These are phyloP conservation scores for Phytophthora macrochlamydospora DNA, from an alignment of 352 stramenopile genomes.

Conservation along the genomic window DNA sequence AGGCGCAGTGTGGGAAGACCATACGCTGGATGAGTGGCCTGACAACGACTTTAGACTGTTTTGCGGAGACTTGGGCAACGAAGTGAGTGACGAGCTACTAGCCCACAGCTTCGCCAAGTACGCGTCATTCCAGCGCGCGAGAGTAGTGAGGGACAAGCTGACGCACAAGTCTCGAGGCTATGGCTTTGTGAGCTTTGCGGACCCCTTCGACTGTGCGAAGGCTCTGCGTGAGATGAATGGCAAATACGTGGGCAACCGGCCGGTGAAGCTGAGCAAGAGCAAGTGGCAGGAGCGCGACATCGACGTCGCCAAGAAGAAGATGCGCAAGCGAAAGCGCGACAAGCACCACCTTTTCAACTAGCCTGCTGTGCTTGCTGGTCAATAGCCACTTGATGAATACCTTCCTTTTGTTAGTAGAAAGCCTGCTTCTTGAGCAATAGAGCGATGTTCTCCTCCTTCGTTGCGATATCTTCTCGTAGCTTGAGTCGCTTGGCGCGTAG, in stretches of 20 bases:
- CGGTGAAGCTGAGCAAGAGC: conserved; percentile 95
- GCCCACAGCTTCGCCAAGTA: conserved; percentile 79
- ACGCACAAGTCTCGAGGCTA: conserved; percentile 93
- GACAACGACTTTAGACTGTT: conserved; percentile 97
- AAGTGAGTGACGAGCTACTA: conserved; percentile 91
- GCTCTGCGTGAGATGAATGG: conserved; percentile 97
- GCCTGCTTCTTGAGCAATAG: conserved; percentile 35
- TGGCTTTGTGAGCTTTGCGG: conserved; percentile 95
- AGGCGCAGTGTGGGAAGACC: conserved; percentile 93
- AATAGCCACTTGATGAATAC: neutral
- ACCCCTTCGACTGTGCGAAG: conserved; percentile 94
- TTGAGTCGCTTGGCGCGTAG: conserved; percentile 51
- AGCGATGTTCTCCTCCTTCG: conserved; percentile 66
- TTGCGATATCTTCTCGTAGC: conserved; percentile 64
- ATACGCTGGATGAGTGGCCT: conserved; percentile 93
- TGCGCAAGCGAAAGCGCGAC: conserved; percentile 80
- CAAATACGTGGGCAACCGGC: conserved; percentile 94
- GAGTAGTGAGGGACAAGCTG: conserved; percentile 84
- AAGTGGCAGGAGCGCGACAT: conserved; percentile 96
- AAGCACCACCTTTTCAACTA: conserved; percentile 82
- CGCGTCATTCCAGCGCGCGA: conserved; percentile 78
- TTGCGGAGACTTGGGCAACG: conserved; percentile 94
- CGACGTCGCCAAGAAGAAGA: conserved; percentile 90
- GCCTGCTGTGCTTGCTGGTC: conserved; percentile 7
- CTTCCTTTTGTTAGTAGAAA: conserved; percentile 17